These are phyloP conservation scores for Vachellia collinsii DNA, from an alignment of 306 rosid species.

Conservation along the genomic window DNA sequence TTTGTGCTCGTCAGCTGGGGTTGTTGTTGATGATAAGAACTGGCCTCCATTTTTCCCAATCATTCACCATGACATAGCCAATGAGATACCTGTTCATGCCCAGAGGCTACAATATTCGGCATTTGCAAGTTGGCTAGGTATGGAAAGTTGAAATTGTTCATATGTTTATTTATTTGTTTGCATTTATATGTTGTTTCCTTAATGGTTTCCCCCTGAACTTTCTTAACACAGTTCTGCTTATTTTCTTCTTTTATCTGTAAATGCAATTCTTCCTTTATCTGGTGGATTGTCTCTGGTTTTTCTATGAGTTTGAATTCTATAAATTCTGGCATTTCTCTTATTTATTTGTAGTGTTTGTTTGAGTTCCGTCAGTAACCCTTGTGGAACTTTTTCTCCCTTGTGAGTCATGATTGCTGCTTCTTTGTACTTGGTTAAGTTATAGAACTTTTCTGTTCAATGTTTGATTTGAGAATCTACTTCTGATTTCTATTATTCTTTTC, in stretches of 20 bases:
- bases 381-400: not conserved
- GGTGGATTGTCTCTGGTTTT: not conserved
- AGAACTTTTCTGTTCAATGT: not conserved
- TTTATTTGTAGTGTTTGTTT: not conserved
- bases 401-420: not conserved
- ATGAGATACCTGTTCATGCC: constrained; percentile 94
- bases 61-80: constrained; percentile 97
- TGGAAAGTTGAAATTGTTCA: constrained; percentile 13
- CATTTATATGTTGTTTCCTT: not conserved
- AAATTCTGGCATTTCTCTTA: not conserved
- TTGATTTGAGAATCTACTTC: constrained; percentile 14
- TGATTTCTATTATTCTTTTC: not conserved
- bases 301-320: not conserved
- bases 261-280: not conserved
- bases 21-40: constrained; percentile 77
- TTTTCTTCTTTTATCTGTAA: not conserved
- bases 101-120: constrained; percentile 96
- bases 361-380: not conserved
- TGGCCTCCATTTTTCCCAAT: constrained; percentile 98
- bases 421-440: not conserved
- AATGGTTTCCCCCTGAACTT: not conserved
- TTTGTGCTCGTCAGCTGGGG: constrained; percentile 64
- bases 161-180: not conserved
- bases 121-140: constrained; percentile 99
- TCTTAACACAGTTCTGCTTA: not conserved